A percentile compares a stretch with the other conserved stretches of the same genome.
These are phyloP conservation scores for Hanseniaspora pseudoguilliermondii DNA, from an alignment of 805 yeast genomes.

Conservation along the genomic window DNA sequence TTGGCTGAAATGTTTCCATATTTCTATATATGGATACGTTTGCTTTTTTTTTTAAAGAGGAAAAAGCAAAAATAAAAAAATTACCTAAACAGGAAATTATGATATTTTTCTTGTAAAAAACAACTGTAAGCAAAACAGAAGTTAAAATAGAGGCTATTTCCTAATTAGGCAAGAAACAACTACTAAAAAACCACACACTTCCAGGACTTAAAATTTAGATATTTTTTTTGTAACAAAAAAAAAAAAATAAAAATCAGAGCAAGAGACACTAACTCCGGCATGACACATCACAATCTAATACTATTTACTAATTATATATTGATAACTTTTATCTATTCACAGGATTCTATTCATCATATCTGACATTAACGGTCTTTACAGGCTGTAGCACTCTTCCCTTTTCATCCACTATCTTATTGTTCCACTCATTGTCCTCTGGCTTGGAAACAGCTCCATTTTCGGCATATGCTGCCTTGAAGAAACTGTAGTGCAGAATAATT, in stretches of 20 bases:
- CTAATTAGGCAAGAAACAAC: neutral
- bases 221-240: no score
- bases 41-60: neutral
- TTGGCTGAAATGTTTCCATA: no score
- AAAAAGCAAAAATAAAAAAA: neutral
- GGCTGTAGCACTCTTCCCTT: constrained; percentile 15
- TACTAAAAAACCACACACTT: no score
- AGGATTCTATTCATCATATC: constrained; percentile 2
- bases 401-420: constrained; percentile 3
- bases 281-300: no score
- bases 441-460: constrained; percentile 29
- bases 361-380: constrained; percentile 17
- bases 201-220: no score
- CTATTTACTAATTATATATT: neutral
- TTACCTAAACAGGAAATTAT: neutral
- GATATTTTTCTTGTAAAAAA: neutral
- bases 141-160: neutral
- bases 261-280: no score
- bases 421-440: constrained; percentile 11
- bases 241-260: no score
- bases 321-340: neutral
- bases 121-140: neutral
- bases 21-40: no score
- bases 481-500: constrained; percentile 81
- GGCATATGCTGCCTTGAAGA: constrained; percentile 51